Evolutionary conservation across 2,329 filamentous ascomycete species (phyloP), one percentile per base, ranked within the genome.

Genomic region (Microcera coccophila): DNA sequence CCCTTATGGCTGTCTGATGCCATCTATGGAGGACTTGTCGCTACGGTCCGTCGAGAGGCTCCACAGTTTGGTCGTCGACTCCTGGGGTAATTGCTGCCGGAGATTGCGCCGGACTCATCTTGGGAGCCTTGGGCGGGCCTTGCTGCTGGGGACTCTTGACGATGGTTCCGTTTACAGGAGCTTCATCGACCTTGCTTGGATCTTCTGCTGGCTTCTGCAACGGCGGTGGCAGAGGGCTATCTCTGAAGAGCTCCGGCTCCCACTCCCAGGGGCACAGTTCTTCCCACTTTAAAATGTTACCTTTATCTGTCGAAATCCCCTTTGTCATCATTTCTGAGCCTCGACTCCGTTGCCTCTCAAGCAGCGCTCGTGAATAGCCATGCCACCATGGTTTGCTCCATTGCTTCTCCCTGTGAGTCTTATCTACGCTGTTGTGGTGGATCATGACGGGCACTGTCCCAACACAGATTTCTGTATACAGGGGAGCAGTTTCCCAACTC

Each of bases 401-500:
- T 38, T 59, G 53, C 14, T 14, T 33, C 24, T 55, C 48, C n/a
- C 54, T 42, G 28, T 47, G 39, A 4, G 16, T 19, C 42, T 58
- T 56, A 35, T 55, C 43, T 18, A 49, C 34, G 22, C 49, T 52
- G 47, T 58, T 60, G 46, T 62, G 60, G 17, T 61, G 59, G 3
- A 62, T 53, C 42, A 62, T 57, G 40, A 55, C 56, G 15, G 59
- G 60, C 9, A 59, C 54, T 5, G 52, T 45, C 22, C 54, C 58
- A 11, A 55, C 42, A 39, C 58, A 62, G 2, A 62, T 46, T 29
- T 62, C 58, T 16, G 52, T 57, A 45, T 58, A 61, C 8, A 62
- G 45, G 14, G 56, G 50, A 31, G 61, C 39, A 36, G 45, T 38
- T 14, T 53, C 50, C 60, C 59, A 62, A 16, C 48, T 38, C 22